These are phyloP conservation scores for Aquilaria sinensis DNA, from an alignment of 345 rosid species.

Conservation along the genomic window DNA sequence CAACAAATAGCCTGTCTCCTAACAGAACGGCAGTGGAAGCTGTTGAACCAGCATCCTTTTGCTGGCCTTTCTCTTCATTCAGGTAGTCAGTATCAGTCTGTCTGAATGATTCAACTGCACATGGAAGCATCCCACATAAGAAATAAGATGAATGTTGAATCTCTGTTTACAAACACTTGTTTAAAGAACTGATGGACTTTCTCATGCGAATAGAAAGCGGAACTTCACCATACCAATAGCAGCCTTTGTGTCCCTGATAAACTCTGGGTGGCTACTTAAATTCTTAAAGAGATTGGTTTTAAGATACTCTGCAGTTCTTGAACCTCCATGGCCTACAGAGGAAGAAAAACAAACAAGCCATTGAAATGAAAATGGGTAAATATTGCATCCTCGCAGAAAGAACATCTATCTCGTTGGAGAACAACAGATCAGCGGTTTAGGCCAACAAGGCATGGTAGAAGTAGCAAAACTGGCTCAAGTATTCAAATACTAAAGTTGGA, in stretches of 20 bases:
- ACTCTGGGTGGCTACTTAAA: slow-evolving; percentile 37
- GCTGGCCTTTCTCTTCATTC: slow-evolving; percentile 31
- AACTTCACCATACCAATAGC: slow-evolving; percentile 35
- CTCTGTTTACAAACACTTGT: not conserved
- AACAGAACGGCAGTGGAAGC: slow-evolving; percentile 48
- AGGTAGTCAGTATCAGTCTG: slow-evolving; percentile 41
- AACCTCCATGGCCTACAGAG: slow-evolving; percentile 42
- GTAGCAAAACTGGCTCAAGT: no score
- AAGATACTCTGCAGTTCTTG: slow-evolving; percentile 44
- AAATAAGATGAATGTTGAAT: no score
- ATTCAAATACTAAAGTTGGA: no score
- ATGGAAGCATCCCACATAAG: not conserved
- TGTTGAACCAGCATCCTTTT: slow-evolving; percentile 53
- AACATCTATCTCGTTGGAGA: not conserved
- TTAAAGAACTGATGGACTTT: no score
- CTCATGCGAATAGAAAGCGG: no score
- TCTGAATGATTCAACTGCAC: slow-evolving; percentile 39
- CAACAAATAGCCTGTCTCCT: slow-evolving; percentile 45
- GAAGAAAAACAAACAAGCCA: not conserved
- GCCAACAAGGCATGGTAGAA: not conserved
- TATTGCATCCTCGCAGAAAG: not conserved
- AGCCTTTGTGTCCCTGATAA: slow-evolving; percentile 33
- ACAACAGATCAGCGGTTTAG: not conserved
- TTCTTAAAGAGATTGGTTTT: slow-evolving; percentile 43
- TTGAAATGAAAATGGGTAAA: slow-evolving; percentile 4